Evolutionary conservation across 768 basidiomycete species (phyloP), one percentile per base, ranked within the genome.

Genomic region (Tephrocybe sp.): DNA sequence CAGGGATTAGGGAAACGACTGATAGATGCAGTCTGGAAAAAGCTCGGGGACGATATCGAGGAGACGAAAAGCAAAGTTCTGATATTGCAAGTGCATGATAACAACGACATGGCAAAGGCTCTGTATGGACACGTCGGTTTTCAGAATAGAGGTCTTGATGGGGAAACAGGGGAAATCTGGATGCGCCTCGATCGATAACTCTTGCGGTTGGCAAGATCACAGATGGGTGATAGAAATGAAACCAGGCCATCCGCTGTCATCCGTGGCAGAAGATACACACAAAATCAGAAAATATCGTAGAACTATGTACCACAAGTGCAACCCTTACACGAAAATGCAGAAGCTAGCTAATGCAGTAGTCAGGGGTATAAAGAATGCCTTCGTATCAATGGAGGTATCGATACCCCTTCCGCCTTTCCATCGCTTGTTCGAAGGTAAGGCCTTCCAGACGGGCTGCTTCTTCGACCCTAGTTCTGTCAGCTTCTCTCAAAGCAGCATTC

Each of bases 371-470:
- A 7, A 26, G 3, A 26, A 26, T 26, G 26, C 4, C 26, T 26
- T 26, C 26, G 7, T 3, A 26, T 71, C 51, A 84, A 53, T 79
- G 76, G 35, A 84, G 63, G 61, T 83, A 85, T 32, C 82, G 68
- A 67, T 83, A 84, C 0, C 80, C 79, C 60, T 72, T 80, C 56
- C 77, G 73, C 56, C 72, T 73, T 53, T 74, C 73, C 60, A 83
- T 65, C 3, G 82, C 84, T 56, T 84, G 77, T 26, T 83, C 79
- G 52, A 83, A 75, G 3, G 77, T 75, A 20, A 85, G 72, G 2
- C 81, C 81, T 58, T 84, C 83, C 41, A 84, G 60, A 54, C 69
- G 69, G 2, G 83, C 83, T 1, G 81, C 83, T 47, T 82, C 79
- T 54, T 78, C 76, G 39, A 84, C 74, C 41, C 83, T 74, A 26